Percentiles rank a stretch among this genome's conserved stretches.
Evolutionary conservation across 2,329 filamentous ascomycete species (phyloP).

Genomic region (Fusarium mangiferae): DNA sequence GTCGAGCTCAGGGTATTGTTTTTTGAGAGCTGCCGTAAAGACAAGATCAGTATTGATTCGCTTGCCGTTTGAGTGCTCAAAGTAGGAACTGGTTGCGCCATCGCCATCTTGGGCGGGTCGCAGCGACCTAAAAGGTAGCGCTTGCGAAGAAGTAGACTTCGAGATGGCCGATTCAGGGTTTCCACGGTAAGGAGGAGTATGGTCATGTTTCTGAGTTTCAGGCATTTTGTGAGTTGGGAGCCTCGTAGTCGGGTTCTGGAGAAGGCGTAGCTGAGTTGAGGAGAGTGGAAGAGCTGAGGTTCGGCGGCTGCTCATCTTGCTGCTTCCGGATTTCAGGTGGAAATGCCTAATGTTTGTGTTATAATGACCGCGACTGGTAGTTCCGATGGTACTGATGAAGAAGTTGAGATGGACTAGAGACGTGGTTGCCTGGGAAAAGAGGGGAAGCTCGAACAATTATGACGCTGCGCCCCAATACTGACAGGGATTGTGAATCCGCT

Average conservation of each 20-base stretch:
- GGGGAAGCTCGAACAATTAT: background rate
- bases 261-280: background rate
- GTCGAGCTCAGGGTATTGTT: background rate
- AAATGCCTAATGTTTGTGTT: fast-evolving
- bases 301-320: background rate
- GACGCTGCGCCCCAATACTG: background rate
- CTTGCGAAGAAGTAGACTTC: background rate
- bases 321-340: fast-evolving
- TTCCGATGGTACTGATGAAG: fast-evolving
- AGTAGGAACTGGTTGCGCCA: background rate
- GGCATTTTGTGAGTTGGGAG: background rate
- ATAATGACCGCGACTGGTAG: no score
- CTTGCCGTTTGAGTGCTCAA: background rate
- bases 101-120: background rate
- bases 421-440: background rate
- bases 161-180: no score
- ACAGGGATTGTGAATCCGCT: background rate
- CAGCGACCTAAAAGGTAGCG: fast-evolving
- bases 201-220: fast-evolving
- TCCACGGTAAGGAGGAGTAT: no score
- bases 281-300: background rate
- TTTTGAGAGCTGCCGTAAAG: background rate
- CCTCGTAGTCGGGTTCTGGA: background rate
- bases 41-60: background rate
- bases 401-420: no score